A percentile compares a stretch with the other conserved stretches of the same genome.
phyloP scores from a whole-genome alignment of 2,329 filamentous ascomycete genomes.

The Graphilbum sp. region DNA sequence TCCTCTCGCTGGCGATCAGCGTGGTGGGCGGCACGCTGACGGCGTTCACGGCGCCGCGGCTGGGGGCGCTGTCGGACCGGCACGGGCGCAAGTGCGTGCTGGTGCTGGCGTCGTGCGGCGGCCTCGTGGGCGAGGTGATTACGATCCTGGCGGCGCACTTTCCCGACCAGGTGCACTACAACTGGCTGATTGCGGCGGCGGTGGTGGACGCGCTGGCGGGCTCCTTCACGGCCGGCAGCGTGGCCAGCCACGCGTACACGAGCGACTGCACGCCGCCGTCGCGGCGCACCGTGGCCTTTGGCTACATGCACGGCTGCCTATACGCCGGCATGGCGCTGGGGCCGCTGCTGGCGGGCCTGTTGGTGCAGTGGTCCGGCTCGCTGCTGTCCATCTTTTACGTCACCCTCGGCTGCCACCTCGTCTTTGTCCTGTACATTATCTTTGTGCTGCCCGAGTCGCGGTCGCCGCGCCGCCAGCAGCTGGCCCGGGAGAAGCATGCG shows the following conservation, averaged over 20 bases:
- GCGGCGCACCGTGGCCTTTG: conserved; percentile 66
- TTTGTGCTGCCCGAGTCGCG: conserved; percentile 74
- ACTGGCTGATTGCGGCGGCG: conserved; percentile 62
- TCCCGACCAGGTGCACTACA: conserved; percentile 56
- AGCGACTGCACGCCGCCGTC: conserved; percentile 76
- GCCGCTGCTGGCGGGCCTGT: conserved; percentile 62
- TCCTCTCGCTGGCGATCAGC: conserved; percentile 62
- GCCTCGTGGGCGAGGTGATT: conserved; percentile 56
- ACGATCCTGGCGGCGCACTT: conserved; percentile 64
- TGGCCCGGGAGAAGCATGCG: conserved; percentile 52
- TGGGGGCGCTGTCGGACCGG: conserved; percentile 75
- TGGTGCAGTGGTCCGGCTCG: conserved; percentile 60
- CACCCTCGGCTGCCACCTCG: conserved; percentile 51
- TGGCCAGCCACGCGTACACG: conserved; percentile 70
- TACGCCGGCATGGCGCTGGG: conserved; percentile 83
- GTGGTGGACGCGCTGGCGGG: conserved; percentile 71
- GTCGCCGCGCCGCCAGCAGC: conserved; percentile 51
- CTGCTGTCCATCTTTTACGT: conserved; percentile 76
- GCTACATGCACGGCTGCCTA: conserved; percentile 76
- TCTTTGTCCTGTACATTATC: conserved; percentile 57
- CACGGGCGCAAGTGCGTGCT: conserved; percentile 67
- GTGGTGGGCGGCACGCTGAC: conserved; percentile 62
- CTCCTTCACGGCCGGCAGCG: conserved; percentile 69
- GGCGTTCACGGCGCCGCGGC: conserved; percentile 63
- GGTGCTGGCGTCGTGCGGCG: conserved; percentile 56